Base-by-base conservation (phyloP, 2,329 filamentous ascomycete species). In the Teratosphaeria destructans region DNA sequence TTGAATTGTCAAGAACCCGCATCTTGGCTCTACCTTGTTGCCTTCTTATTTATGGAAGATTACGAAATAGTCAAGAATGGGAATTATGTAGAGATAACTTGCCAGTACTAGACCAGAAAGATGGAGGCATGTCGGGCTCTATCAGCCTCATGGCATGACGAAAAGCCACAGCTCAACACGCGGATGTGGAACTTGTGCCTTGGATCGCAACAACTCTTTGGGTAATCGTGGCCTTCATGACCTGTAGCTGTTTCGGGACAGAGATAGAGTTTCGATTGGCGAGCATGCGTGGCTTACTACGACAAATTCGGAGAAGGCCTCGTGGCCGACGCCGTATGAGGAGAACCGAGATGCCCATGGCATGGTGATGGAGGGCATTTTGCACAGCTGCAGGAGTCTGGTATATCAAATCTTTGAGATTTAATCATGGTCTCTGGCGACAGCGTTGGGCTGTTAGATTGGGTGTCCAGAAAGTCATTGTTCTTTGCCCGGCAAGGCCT, bases 1-100 rank as follows among this genome's bases (percentile, higher is more conserved):
- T 54, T 10, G 39, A 37, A 39, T 62, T 62, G n/a, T 62, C 60
- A 5, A 62, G 43, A 32, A 62, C 58, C 16, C 39, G 47, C 60
- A 60, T 62, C 34, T 55, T 57, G 34, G 26, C 14, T 39, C 12
- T 3, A 53, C 29, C 3, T 5, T 27, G 52, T 27, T 23, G 37
- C 12, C 37, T 53, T 23, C 23, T 14, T 14, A 19, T 3, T 14
- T 2, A 23, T n/a, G 52, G 23, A 6, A 19, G 16, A n/a, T 12
- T 43, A 16, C 12, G 37, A 43, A 3, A 43, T 12, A 43, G 5
- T 2, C 5, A 43, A 12, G n/a, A 43, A 16, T 43, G 37, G 16
- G 37, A 4, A 43, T 10, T 5, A 14, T 14, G 11, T 2, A 5
- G 37, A 43, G 16, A n/a, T 14, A n/a, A 43, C 16, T n/a, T 43